Percentiles rank a stretch among this genome's conserved stretches.
Conservation (phyloP, 2,329 filamentous ascomycete species). For the Xylaria digitata region DNA sequence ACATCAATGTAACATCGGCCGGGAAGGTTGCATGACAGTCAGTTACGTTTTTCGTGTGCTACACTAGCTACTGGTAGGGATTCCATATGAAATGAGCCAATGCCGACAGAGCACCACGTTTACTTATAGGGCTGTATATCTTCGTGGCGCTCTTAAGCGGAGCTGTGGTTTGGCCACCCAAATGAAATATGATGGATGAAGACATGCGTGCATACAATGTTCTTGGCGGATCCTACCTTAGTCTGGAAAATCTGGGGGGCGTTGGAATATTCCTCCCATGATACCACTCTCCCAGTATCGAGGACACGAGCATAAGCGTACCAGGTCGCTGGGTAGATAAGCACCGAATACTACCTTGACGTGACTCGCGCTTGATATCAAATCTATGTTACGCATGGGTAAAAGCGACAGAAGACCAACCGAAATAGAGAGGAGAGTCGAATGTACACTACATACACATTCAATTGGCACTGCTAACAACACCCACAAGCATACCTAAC, state of each 20-base stretch:
- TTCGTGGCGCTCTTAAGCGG: background rate
- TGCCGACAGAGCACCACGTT: background rate
- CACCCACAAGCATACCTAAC: too few relatives aligned
- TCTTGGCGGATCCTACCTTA: too few relatives aligned
- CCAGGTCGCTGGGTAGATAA: slow-evolving; percentile 17
- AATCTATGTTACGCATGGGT: background rate
- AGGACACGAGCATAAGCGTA: slow-evolving; percentile 24
- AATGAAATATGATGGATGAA: too few relatives aligned
- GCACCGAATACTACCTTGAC: slow-evolving; percentile 19
- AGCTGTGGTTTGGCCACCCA: background rate
- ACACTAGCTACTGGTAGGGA: background rate
- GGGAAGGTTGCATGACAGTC: background rate
- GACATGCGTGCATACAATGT: too few relatives aligned
- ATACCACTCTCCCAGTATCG: slow-evolving; percentile 3
- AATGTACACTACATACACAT: background rate
- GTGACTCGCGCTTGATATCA: background rate
- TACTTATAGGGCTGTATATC: background rate
- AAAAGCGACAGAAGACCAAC: background rate
- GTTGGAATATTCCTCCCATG: slow-evolving; percentile 2
- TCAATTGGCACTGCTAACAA: too few relatives aligned
- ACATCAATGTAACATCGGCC: background rate
- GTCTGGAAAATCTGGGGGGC: slow-evolving; percentile 14
- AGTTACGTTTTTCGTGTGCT: background rate
- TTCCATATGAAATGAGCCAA: background rate
- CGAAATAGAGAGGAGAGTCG: background rate